phyloP scores from a whole-genome alignment of 2,329 filamentous ascomycete genomes.

The Exophiala calicioides region DNA sequence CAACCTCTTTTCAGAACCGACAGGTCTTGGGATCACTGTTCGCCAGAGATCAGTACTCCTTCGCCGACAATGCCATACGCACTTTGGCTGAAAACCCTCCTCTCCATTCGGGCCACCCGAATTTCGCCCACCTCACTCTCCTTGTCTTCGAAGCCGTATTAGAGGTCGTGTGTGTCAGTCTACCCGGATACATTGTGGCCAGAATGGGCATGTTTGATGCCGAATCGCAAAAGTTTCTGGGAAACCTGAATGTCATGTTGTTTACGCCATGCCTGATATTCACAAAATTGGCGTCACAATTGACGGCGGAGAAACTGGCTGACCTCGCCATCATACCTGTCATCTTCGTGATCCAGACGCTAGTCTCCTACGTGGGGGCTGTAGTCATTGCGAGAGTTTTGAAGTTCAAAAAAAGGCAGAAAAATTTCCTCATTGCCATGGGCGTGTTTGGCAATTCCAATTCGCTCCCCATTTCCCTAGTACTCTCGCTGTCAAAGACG shows the following conservation, averaged over 20 bases:
- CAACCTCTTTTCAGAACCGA: conserved; percentile 25
- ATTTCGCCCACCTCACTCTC: conserved; percentile 64
- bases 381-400: conserved; percentile 70
- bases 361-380: conserved; percentile 80
- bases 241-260: conserved; percentile 91
- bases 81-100: conserved; percentile 10
- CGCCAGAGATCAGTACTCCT: conserved; percentile 25
- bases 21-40: conserved; percentile 20
- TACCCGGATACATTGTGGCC: conserved; percentile 92
- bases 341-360: conserved; percentile 86
- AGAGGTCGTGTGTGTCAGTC: conserved; percentile 90
- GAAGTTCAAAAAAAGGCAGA: conserved; percentile 77
- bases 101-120: conserved; percentile 46
- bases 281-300: conserved; percentile 91
- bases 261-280: conserved; percentile 99
- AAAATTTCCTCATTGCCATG: conserved; percentile 97
- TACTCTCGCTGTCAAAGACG: conserved; percentile 90
- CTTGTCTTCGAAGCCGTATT: conserved; percentile 93
- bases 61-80: conserved; percentile 17
- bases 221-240: conserved; percentile 93
- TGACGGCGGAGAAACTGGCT: conserved; percentile 84
- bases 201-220: conserved; percentile 89
- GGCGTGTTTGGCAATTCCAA: conserved; percentile 98
- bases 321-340: conserved; percentile 93
- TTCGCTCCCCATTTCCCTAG: conserved; percentile 92